Evolutionary conservation across 208 protist species (phyloP).

Genomic region (Wallacemonas sp.): DNA sequence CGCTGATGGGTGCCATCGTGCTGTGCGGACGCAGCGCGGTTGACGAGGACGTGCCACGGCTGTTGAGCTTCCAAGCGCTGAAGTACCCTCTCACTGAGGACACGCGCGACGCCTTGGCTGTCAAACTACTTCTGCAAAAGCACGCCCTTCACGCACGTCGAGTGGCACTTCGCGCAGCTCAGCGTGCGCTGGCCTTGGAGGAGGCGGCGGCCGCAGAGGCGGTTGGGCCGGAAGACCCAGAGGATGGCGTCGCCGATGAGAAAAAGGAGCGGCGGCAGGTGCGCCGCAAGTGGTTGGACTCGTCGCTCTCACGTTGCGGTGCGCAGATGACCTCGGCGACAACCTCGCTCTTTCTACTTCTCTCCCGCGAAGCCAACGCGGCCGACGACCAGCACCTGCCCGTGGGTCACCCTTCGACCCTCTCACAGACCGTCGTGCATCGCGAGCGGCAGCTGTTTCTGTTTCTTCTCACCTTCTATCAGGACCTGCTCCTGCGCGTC

Average conservation of each 20-base stretch:
- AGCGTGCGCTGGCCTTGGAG: neutral
- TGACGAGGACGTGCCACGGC: slow-evolving; percentile 23
- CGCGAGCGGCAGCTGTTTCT: neutral
- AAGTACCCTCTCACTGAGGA: slow-evolving; percentile 28
- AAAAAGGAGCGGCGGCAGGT: neutral
- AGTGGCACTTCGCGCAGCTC: neutral
- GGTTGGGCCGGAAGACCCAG: neutral
- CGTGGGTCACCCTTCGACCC: neutral
- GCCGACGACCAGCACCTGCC: neutral
- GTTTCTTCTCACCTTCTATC: neutral
- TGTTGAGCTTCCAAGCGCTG: slow-evolving; percentile 38
- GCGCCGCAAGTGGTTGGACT: no score
- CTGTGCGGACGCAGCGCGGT: slow-evolving; percentile 20
- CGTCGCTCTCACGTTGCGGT: no score
- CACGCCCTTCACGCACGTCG: neutral
- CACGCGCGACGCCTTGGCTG: slow-evolving; percentile 35
- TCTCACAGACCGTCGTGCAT: slow-evolving; percentile 3
- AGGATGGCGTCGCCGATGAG: neutral
- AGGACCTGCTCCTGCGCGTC: neutral
- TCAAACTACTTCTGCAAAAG: slow-evolving; percentile 25
- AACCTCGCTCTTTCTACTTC: neutral
- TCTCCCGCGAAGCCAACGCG: neutral
- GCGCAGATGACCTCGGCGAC: neutral
- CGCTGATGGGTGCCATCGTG: slow-evolving; percentile 32
- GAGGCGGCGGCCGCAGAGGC: neutral